phyloP scores from a whole-genome alignment of 2,329 filamentous ascomycete genomes.

The Microascus cirrosus region DNA sequence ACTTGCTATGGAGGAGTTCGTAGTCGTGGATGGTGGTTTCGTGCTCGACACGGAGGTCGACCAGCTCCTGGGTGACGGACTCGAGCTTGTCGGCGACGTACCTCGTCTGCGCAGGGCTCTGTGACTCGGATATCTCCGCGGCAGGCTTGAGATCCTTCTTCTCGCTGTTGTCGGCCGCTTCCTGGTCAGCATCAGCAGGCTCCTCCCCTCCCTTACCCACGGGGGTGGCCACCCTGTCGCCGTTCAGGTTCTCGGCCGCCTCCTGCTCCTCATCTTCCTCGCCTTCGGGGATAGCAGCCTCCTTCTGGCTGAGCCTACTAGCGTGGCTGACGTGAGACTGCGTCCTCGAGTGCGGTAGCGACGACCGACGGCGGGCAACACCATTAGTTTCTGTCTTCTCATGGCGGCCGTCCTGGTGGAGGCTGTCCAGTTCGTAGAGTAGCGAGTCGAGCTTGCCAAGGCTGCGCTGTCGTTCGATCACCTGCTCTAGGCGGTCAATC shows the following conservation, averaged over 20 bases:
- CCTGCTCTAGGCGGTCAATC: conserved; percentile 85
- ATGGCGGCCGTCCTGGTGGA: conserved; percentile 48
- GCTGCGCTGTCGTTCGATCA: conserved; percentile 89
- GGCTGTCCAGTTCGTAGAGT: conserved; percentile 77
- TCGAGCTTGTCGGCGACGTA: conserved; percentile 91
- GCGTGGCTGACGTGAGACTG: conserved; percentile 42
- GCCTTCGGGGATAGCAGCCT: conserved; percentile 43
- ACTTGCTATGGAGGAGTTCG: conserved; percentile 74
- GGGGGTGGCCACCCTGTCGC: neutral
- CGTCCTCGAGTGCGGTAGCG: conserved; percentile 39
- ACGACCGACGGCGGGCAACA: conserved; percentile 25
- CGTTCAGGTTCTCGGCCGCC: conserved; percentile 15
- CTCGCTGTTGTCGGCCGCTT: conserved; percentile 2
- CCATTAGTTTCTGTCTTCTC: conserved; percentile 19
- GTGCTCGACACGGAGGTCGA: conserved; percentile 83
- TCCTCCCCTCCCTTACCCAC: neutral
- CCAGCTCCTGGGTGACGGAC: conserved; percentile 78
- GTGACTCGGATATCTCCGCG: conserved; percentile 24
- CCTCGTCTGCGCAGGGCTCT: conserved; percentile 68
- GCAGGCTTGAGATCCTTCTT: conserved; percentile 2
- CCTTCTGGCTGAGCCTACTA: conserved; percentile 41
- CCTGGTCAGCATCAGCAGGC: neutral
- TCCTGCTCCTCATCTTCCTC: conserved; percentile 37
- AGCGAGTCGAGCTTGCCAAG: conserved; percentile 90
- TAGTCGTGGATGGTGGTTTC: conserved; percentile 74